phyloP scores from a whole-genome alignment of 768 basidiomycete genomes.

The Infundibulicybe gibba region DNA sequence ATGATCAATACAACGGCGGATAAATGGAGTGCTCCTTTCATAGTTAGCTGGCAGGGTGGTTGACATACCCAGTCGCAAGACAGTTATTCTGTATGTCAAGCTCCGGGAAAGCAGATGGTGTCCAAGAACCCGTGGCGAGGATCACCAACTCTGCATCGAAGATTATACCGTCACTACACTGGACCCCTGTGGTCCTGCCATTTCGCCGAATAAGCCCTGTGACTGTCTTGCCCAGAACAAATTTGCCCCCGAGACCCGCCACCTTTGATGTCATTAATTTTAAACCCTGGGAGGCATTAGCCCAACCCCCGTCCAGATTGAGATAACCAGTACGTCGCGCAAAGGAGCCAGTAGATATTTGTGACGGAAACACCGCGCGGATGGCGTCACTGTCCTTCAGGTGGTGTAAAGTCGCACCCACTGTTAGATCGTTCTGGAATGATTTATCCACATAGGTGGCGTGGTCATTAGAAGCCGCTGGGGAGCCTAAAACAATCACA shows the following conservation, averaged over 20 bases:
- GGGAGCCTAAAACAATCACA: conserved; percentile 50
- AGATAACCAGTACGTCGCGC: conserved; percentile 51
- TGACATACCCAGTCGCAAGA: conserved; percentile 75
- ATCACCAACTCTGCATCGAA: conserved; percentile 61
- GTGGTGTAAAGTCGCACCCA: conserved; percentile 48
- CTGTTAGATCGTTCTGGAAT: conserved; percentile 57
- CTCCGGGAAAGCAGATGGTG: conserved; percentile 70
- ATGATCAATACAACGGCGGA: neutral
- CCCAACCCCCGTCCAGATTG: conserved; percentile 85
- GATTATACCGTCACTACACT: conserved; percentile 51
- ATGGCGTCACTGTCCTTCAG: conserved; percentile 36
- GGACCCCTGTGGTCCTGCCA: conserved; percentile 54
- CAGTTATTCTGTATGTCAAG: conserved; percentile 46
- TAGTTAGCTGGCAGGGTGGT: neutral
- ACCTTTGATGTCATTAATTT: conserved; percentile 52
- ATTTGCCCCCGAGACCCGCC: conserved; percentile 50
- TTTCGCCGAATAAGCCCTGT: conserved; percentile 36
- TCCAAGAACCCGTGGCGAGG: conserved; percentile 83
- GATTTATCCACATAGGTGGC: conserved; percentile 46
- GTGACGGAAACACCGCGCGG: conserved; percentile 43
- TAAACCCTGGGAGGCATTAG: conserved; percentile 68
- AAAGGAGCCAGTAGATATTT: conserved; percentile 31
- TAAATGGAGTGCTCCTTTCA: no score
- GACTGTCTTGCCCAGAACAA: conserved; percentile 59
- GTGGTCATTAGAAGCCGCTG: conserved; percentile 14